Conservation (phyloP, 192 early-diverging fungal species). For the Coemansia pectinata region DNA sequence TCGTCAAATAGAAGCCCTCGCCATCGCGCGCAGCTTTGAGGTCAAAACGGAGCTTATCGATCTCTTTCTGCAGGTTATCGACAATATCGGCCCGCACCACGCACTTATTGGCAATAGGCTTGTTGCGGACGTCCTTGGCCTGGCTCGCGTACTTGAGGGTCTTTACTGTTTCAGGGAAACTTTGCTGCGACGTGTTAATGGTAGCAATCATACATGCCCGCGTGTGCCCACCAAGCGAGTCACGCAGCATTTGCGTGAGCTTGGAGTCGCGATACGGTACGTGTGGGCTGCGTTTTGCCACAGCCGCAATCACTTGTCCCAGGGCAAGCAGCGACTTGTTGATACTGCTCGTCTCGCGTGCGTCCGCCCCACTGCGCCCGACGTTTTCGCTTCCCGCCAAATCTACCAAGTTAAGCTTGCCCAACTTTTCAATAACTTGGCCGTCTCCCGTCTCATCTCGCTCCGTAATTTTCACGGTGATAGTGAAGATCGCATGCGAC, state of each 20-base stretch:
- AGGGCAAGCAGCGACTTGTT: conserved; percentile 78
- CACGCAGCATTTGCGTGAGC: conserved; percentile 85
- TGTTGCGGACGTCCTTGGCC: conserved; percentile 78
- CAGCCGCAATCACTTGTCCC: conserved; percentile 69
- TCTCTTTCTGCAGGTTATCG: conserved; percentile 75
- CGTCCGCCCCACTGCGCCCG: conserved; percentile 86
- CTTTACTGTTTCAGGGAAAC: conserved; percentile 69
- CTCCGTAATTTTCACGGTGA: conserved; percentile 89
- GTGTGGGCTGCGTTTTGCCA: conserved; percentile 61
- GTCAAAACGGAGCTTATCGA: conserved; percentile 80
- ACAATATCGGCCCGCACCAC: conserved; percentile 84
- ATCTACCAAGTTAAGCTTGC: conserved; percentile 96
- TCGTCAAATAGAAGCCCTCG: conserved; percentile 77
- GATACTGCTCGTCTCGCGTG: conserved; percentile 88
- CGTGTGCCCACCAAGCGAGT: conserved; percentile 86
- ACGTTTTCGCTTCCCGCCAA: conserved; percentile 95
- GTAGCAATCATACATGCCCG: conserved; percentile 97
- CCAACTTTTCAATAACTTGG: conserved; percentile 87
- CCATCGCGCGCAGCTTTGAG: conserved; percentile 79
- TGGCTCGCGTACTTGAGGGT: conserved; percentile 79
- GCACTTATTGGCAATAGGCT: conserved; percentile 72
- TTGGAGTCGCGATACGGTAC: conserved; percentile 85
- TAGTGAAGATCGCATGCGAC: conserved; percentile 90
- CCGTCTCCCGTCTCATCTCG: conserved; percentile 61
- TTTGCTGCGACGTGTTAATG: conserved; percentile 72